Base-by-base conservation (phyloP, 371 early-diverging fungal species). In the Umbelopsis sp. region DNA sequence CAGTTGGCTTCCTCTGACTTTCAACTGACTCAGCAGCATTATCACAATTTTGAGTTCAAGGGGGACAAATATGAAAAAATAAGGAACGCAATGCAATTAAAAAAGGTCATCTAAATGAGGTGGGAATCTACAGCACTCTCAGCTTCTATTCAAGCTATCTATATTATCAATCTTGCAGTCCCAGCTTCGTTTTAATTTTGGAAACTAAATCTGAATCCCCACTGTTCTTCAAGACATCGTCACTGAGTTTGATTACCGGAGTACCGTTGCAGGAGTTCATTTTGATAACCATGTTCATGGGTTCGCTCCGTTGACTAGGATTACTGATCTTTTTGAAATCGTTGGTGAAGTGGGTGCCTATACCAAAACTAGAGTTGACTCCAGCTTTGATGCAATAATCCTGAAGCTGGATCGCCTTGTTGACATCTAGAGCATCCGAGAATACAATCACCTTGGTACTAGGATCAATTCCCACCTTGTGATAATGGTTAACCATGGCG, bases 281-380 rank as follows among this genome's bases (percentile, higher is more conserved):
- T 71, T 93, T 93, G 77, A 93, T 91, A 1, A 93, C 93, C 66
- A 93, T 92, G 63, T 92, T 91, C 73, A 90, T 76, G 2, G 93
- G 82, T 38, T 77, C 78, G 68, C 91, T 89, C 68, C 70, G 75
- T 41, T 69, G 69, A 2, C 63, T 51, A 12, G 73, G 66, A 35
- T 73, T 65, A 6, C 81, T 80, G 1, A 67, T 65, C 44, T 76
- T 78, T 11, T 63, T 63, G 72, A 81, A 93, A 70, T 93, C 93
- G 66, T 93, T 93, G 7, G 93, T 92, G 50, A 93, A 80, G 44
- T 85, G 82, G 0, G 93, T 93, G 14, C 93, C 93, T 41, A 93
- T 92, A n/a, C 93, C 93, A 73, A 92, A 93, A 14, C 82, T 77
- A 38, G 83, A 83, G 38, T 77, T 78, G 52, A 91, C 83, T 10